Conservation (phyloP, 257 asterid genomes). For the Vinca minor region DNA sequence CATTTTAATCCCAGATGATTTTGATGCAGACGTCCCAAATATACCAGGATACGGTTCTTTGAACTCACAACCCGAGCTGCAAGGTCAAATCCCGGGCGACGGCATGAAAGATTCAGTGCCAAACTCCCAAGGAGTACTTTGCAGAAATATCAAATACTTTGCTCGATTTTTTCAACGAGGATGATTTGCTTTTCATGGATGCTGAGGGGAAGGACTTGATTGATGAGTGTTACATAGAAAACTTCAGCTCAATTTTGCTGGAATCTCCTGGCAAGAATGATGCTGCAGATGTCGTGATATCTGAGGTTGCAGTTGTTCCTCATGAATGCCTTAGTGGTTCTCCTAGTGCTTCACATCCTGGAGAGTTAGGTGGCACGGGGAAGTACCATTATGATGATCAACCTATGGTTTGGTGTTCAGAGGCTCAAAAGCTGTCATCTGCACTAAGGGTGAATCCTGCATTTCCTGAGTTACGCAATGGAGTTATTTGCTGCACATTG, state of each 20-base stretch:
- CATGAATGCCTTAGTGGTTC: constrained; percentile 20
- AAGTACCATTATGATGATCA: constrained; percentile 20
- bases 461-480: constrained; percentile 53
- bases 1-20: constrained; percentile 18
- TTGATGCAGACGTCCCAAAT: constrained; percentile 14
- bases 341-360: constrained; percentile 13
- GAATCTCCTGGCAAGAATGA: constrained; percentile 41
- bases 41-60: constrained; percentile 16
- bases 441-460: constrained; percentile 27
- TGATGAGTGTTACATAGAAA: constrained; percentile 44
- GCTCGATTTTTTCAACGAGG: constrained; percentile 38
- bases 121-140: constrained; percentile 32
- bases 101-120: constrained; percentile 20
- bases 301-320: constrained; percentile 23
- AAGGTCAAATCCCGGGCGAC: constrained; percentile 20
- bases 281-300: constrained; percentile 16
- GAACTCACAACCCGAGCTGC: constrained; percentile 18
- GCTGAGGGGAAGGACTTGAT: constrained; percentile 32
- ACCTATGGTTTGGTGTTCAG: constrained; percentile 19
- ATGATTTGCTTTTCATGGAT: constrained; percentile 29
- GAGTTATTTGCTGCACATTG: constrained; percentile 60
- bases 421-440: constrained; percentile 29
- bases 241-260: constrained; percentile 46
- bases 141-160: constrained; percentile 34
- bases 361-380: constrained; percentile 14